Evolutionary conservation across 495 filamentous ascomycete species (phyloP), one percentile per base, ranked within the genome.

Genomic region (Extremus antarcticus): DNA sequence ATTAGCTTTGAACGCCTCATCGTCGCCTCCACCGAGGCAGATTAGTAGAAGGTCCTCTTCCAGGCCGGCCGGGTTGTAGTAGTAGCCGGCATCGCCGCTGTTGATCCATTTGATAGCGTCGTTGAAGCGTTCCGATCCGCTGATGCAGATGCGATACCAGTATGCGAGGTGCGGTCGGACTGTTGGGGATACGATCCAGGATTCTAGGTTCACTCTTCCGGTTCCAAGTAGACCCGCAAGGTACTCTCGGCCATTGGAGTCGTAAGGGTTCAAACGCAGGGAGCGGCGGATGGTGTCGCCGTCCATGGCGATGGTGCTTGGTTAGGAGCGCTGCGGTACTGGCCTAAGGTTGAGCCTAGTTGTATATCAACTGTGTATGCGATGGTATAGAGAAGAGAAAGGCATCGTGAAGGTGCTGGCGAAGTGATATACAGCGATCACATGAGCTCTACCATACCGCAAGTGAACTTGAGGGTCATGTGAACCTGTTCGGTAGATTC

Each of bases 91-190:
- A 7, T 48, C 46, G 13, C 46, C 46, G 10, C 15, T 52, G n/a
- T 55, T 55, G 53, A 55, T 50, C 53, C 53, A 55, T 3, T 49
- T 45, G 45, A 55, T 38, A 2, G 17, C 46, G n/a, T 55, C 53
- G 46, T 55, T 55, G 46, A 55, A 55, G 3, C 46, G 43, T 7
- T 25, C n/a, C 22, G n/a, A 7, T 3, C 15, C 17, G 2, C 24
- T 7, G 17, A 55, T n/a, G 29, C 53, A 55, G 8, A 49, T n/a
- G 2, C 40, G 24, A 22, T 55, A 55, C 53, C 53, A 55, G 3
- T 49, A 17, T 17, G 39, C 25, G 20, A 55, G 46, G 29, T 55
- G 53, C 9, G 53, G 53, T 13, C 29, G 43, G 19, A 55, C 53
- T 3, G 43, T 50, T 3, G 43, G 53, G 2, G 53, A 55, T 7